Conservation (phyloP, 306 rosid genomes). For the Neltuma alba region DNA sequence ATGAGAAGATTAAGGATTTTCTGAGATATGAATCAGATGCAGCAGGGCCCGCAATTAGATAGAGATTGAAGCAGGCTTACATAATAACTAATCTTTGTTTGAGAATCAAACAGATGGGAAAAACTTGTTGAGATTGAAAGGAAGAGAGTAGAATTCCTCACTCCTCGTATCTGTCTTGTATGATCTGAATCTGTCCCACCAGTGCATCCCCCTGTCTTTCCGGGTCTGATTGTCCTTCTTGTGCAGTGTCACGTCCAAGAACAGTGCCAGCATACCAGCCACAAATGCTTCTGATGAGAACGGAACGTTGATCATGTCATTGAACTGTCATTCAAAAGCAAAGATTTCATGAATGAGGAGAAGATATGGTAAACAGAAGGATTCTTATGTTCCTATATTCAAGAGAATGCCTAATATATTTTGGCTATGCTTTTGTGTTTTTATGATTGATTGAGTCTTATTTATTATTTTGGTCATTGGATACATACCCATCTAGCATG, state of each 20-base stretch:
- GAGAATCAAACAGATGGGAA: conserved; percentile 82
- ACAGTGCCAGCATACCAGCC: conserved; percentile 69
- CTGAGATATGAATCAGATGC: neutral
- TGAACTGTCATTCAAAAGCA: conserved; percentile 56
- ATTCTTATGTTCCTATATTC: neutral
- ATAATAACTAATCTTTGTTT: neutral
- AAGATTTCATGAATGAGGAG: neutral
- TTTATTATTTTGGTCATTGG: neutral
- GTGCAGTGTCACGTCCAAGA: conserved; percentile 67
- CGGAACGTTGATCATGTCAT: conserved; percentile 95
- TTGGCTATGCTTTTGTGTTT: neutral
- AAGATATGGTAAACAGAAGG: too few species aligned
- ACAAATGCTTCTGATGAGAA: conserved; percentile 84
- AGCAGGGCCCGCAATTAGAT: conserved; percentile 14
- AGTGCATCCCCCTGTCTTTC: conserved; percentile 87
- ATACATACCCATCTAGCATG: conserved; percentile 81
- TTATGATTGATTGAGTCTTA: neutral
- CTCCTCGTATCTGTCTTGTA: conserved; percentile 82
- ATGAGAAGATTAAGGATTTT: conserved; percentile 19
- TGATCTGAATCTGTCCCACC: conserved; percentile 86
- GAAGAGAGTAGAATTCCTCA: conserved; percentile 87
- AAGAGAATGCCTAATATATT: neutral
- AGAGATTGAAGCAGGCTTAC: conserved; percentile 27
- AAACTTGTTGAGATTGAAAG: conserved; percentile 91
- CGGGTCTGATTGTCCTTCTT: conserved; percentile 64